phyloP scores from a whole-genome alignment of 495 filamentous ascomycete genomes.

The Aspergillus nidulans region DNA sequence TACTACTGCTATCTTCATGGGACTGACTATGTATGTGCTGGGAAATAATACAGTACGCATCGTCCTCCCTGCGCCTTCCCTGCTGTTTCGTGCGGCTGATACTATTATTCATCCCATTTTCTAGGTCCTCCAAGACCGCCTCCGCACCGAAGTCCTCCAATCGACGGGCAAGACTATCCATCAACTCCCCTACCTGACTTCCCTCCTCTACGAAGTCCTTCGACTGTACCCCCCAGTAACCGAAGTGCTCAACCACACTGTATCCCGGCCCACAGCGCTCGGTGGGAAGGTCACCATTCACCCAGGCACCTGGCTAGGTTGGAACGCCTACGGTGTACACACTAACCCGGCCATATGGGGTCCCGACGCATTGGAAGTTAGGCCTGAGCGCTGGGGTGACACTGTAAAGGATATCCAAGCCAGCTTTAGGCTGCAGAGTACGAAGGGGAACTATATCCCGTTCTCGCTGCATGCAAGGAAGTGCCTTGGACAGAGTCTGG shows the following conservation, averaged over 20 bases:
- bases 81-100: no score
- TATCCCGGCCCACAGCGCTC: slow-evolving; percentile 8
- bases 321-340: slow-evolving; percentile 34
- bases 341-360: slow-evolving; percentile 30
- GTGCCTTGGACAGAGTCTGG: slow-evolving; percentile 36
- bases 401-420: slow-evolving; percentile 24
- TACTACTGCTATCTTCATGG: slow-evolving; percentile 31
- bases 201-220: slow-evolving; percentile 35
- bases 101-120: no score
- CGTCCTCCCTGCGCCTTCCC: no score
- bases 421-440: slow-evolving; percentile 13
- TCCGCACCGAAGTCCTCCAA: neutral
- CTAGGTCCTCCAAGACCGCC: neutral
- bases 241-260: slow-evolving; percentile 32
- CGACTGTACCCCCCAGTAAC: slow-evolving; percentile 39
- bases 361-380: slow-evolving; percentile 22
- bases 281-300: slow-evolving; percentile 28
- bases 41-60: slow-evolving; percentile 14
- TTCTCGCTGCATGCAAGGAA: slow-evolving; percentile 33
- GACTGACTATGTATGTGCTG: slow-evolving; percentile 29
- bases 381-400: slow-evolving; percentile 34
- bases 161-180: slow-evolving; percentile 22
- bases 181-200: slow-evolving; percentile 31
- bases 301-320: slow-evolving; percentile 31
- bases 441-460: slow-evolving; percentile 31